Evolutionary conservation across 2,329 filamentous ascomycete species (phyloP).

Genomic region (Colletotrichum sp.): DNA sequence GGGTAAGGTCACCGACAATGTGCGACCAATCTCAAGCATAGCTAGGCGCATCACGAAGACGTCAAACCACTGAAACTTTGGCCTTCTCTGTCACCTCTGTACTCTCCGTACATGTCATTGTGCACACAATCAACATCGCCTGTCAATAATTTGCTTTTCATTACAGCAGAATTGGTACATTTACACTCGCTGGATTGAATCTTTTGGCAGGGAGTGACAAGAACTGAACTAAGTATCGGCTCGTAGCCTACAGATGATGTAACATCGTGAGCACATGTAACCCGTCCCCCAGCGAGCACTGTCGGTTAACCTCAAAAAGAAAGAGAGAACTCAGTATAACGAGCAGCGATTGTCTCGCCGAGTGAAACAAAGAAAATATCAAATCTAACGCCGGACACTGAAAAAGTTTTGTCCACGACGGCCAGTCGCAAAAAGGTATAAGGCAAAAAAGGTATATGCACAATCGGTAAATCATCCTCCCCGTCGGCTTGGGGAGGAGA

Average conservation of each 20-base stretch:
- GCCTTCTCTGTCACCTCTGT: background rate
- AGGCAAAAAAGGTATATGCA: conserved; percentile 13
- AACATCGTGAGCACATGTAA: background rate
- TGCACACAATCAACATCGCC: background rate
- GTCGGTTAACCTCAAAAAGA: background rate
- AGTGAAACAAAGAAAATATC: background rate
- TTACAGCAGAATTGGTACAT: background rate
- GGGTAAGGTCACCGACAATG: background rate
- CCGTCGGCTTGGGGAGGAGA: background rate
- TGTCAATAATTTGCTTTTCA: background rate
- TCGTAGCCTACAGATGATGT: conserved; percentile 6
- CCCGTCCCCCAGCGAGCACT: background rate
- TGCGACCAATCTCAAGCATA: background rate
- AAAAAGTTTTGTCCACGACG: background rate
- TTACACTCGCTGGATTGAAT: background rate
- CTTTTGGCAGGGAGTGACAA: background rate
- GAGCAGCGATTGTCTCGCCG: background rate
- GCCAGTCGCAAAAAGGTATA: conserved; percentile 19
- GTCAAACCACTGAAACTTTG: background rate
- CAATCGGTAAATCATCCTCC: conserved; percentile 20
- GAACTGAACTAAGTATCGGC: conserved; percentile 1
- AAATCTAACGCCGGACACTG: conserved; percentile 8
- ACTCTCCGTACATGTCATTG: background rate
- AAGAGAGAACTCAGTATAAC: background rate
- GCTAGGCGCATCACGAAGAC: too few species aligned